Conservation (phyloP, 768 basidiomycete species). For the Naganishia vishniacii region DNA sequence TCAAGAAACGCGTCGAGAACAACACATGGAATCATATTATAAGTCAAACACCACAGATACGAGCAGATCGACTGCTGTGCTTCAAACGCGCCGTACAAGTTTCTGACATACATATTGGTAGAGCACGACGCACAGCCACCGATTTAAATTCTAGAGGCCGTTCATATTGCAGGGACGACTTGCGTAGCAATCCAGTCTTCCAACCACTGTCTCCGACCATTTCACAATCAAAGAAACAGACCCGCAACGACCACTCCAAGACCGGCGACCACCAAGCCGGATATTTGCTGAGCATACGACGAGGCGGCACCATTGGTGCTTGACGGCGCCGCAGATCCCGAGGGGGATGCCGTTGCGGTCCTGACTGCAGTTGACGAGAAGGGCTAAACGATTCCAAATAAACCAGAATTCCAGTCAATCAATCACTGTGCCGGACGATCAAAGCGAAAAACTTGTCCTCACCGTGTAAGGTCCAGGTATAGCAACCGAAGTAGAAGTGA, state of each 20-base stretch:
- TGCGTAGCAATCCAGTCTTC: too few relatives aligned
- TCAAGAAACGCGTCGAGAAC: too few relatives aligned
- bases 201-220: background rate
- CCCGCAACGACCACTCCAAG: background rate
- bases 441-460: background rate
- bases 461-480: conserved; percentile 21
- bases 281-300: background rate
- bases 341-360: background rate
- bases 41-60: too few relatives aligned
- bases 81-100: too few relatives aligned
- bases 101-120: too few relatives aligned
- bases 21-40: too few relatives aligned
- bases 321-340: background rate
- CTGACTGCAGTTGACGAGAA: background rate
- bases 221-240: background rate
- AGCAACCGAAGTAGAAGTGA: background rate
- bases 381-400: background rate
- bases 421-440: too few relatives aligned
- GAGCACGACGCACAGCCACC: too few relatives aligned
- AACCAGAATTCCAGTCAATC: too few relatives aligned
- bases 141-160: too few relatives aligned
- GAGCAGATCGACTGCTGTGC: too few relatives aligned
- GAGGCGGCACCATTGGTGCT: background rate
- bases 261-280: background rate
- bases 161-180: too few relatives aligned